Evolutionary conservation across 768 basidiomycete genomes (phyloP), one percentile per base, ranked within the genome.

Genomic region (Psilocybe cubensis): DNA sequence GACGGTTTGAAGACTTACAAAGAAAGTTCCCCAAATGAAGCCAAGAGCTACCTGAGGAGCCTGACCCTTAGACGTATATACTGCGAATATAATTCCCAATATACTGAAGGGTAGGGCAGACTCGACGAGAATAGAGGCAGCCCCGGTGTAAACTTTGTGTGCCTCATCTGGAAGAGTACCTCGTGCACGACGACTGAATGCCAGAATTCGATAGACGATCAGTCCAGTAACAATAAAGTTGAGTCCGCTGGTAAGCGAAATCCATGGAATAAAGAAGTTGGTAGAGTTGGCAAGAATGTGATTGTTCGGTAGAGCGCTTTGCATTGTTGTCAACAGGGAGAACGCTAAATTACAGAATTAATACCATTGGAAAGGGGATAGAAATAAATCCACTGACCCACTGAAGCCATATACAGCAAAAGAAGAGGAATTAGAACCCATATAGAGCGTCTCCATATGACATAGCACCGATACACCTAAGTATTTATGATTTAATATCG

Each of bases 251-350:
- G 42, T 35, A 2, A 57, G 40, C 12, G 49, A 51, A 12, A 50
- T 44, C 56, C 56, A 57, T 9, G 50, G 49, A 27, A 57, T 31
- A 1, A 42, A 50, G n/a, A 57, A 44, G 51, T 52, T 57, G 21
- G 49, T 50, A 0, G 56, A 50, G 9, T 28, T 31, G 4, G 28
- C 47, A 9, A 29, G 23, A 29, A 49, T 18, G 27, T 20, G 18
- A 31, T 49, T 49, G 27, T 28, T 31, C 2, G 47, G 47, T 4
- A 49, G 28, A 28, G 47, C 47, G 18, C 47, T 49, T 49, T 49
- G 47, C 14, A 49, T 31, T 8, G 31, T 20, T 2, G 47, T 49
- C 6, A 49, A 28, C 3, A 49, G 12, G 9, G 28, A 28, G 28
- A 49, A 29, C 17, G 47, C 47, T 49, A 21, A 18, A n/a, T n/a